A percentile compares a stretch with the other conserved stretches of the same genome.
Evolutionary conservation across 2,329 filamentous ascomycete genomes (phyloP).

Genomic region (Peltaster fructicola): DNA sequence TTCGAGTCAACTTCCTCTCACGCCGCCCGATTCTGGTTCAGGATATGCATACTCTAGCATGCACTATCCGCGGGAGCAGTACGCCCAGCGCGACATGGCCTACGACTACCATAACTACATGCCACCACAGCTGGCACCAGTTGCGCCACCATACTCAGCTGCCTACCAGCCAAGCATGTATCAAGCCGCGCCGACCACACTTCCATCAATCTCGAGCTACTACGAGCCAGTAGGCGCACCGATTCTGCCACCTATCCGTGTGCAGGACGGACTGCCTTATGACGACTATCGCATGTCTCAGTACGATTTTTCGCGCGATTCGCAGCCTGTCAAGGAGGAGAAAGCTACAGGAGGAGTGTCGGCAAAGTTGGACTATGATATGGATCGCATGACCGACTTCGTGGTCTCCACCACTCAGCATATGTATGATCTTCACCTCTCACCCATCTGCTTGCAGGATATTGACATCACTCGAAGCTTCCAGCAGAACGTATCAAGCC

Average conservation of each 20-base stretch:
- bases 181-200: slow-evolving; percentile 14
- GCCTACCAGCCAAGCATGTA: slow-evolving; percentile 10
- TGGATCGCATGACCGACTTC: slow-evolving; percentile 90
- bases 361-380: slow-evolving; percentile 88
- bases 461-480: slow-evolving; percentile 48
- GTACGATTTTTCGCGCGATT: too few species aligned
- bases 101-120: slow-evolving; percentile 30
- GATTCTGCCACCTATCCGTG: slow-evolving; percentile 30
- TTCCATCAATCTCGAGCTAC: slow-evolving; percentile 19
- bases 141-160: slow-evolving; percentile 12
- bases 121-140: slow-evolving; percentile 19
- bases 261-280: slow-evolving; percentile 21
- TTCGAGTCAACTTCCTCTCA: slow-evolving; percentile 26
- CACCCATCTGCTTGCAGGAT: slow-evolving; percentile 40
- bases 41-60: slow-evolving; percentile 21
- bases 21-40: slow-evolving; percentile 31
- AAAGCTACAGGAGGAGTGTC: slow-evolving; percentile 71
- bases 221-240: slow-evolving; percentile 29
- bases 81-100: slow-evolving; percentile 26
- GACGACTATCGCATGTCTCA: slow-evolving; percentile 23
- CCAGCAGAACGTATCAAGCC: slow-evolving; percentile 42
- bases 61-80: slow-evolving; percentile 28
- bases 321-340: slow-evolving; percentile 38
- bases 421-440: slow-evolving; percentile 44
- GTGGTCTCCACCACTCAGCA: slow-evolving; percentile 74